Evolutionary conservation across 208 protist genomes (phyloP), one percentile per base, ranked within the genome.

Genomic region (Phytomonas francai): DNA sequence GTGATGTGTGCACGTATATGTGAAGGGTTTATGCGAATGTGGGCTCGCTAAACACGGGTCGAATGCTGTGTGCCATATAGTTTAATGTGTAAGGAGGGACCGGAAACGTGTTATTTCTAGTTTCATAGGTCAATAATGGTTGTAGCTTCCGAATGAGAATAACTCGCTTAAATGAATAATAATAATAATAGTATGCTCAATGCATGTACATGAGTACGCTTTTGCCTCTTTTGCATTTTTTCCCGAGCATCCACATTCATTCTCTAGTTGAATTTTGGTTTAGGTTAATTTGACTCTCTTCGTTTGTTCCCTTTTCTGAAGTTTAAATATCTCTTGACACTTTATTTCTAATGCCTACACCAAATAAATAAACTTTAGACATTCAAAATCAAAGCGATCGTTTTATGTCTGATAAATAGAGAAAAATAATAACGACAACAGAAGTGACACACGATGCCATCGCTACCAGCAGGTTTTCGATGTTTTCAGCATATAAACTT

Each of bases 1-100:
- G 89, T 95, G 42, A 80, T 84, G 76, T 92, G 89, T 42, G 75
- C 87, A 29, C 79, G 89, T 7, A 68, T 95, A 16, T 89, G 86
- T 59, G 89, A 95, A 60, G 89, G 80, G 29, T 83, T 90, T 69
- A 73, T 78, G 45, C 68, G 73, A 22, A 63, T 72, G 57, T 68
- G 73, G 80, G 19, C 32, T 36, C 32, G 36, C 22, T 63, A 11
- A 68, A 67, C 16, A 49, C 49, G 36, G 14, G 65, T 58, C 7
- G 25, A 33, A 67, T 45, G 49, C 36, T 8, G n/a, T 33, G 63
- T 22, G 42, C 5, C 9, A 28, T 22, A 33, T 51, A 42, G 42
- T 32, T 45, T 14, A 42, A 33, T 2, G 49, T 27, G 28, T 49
- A 59, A 69, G 1, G 22, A 67, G 16, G 31, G 32, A 62, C 4